Percentiles rank a stretch among this genome's conserved stretches.
These are phyloP conservation scores for Neoboletus magnificus DNA, from an alignment of 768 basidiomycete species.

Conservation along the genomic window DNA sequence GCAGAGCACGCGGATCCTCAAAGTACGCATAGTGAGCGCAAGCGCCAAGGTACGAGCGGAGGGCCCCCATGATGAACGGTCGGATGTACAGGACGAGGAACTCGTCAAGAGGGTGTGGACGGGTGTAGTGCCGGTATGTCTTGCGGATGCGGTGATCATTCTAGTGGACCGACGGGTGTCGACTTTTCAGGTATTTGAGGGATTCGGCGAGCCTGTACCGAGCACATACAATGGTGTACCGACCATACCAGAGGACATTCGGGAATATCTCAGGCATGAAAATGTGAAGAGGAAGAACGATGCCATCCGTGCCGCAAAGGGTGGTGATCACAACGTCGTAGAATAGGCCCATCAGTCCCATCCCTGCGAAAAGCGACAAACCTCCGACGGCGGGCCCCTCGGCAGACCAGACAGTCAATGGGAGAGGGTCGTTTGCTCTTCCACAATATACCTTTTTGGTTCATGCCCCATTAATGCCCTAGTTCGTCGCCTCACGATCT, in stretches of 20 bases:
- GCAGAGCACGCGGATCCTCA: conserved; percentile 24
- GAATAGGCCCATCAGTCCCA: not conserved
- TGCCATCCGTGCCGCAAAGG: conserved; percentile 19
- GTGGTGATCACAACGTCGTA: conserved; percentile 34
- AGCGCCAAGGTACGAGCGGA: conserved; percentile 25
- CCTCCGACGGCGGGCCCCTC: too few species aligned
- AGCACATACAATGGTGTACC: conserved; percentile 18
- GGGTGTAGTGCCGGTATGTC: conserved; percentile 23
- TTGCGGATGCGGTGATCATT: not conserved
- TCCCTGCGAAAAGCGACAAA: not conserved
- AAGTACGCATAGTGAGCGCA: conserved; percentile 19
- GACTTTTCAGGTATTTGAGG: conserved; percentile 19
- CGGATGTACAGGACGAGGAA: conserved; percentile 14
- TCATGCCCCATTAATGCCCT: not conserved
- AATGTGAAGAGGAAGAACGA: conserved; percentile 25
- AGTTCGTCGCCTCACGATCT: not conserved
- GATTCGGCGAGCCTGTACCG: conserved; percentile 24
- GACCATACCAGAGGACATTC: conserved; percentile 16
- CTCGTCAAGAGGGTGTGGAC: conserved; percentile 21
- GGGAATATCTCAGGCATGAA: conserved; percentile 20
- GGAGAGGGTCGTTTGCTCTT: not conserved
- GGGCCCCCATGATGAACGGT: conserved; percentile 21
- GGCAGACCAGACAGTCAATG: not conserved
- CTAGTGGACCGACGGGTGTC: not conserved
- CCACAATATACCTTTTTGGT: not conserved